These are phyloP conservation scores for Metarhizium guizhouense DNA, from an alignment of 2,329 filamentous ascomycete species.

Conservation along the genomic window DNA sequence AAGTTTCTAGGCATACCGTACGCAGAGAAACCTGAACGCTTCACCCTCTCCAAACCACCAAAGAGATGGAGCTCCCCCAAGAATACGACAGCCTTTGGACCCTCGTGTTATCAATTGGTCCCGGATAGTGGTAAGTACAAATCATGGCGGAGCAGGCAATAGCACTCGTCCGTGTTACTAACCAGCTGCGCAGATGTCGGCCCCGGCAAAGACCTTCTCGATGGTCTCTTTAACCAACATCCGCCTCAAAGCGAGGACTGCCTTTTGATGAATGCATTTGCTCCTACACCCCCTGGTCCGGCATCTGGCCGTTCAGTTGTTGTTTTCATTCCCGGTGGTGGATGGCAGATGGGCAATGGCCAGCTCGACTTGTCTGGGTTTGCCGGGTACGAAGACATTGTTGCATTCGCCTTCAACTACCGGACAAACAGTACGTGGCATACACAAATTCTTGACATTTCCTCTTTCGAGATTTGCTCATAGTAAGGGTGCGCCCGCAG, in stretches of 20 bases:
- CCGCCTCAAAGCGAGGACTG: slow-evolving; percentile 19
- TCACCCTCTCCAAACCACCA: slow-evolving; percentile 8
- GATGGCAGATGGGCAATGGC: slow-evolving; percentile 16
- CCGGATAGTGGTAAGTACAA: slow-evolving; percentile 8
- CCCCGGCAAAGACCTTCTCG: slow-evolving; percentile 10
- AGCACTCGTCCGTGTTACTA: background rate
- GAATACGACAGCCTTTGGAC: slow-evolving; percentile 9
- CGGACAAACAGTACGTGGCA: slow-evolving; percentile 14
- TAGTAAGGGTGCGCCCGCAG: too few species aligned
- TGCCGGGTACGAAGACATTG: slow-evolving; percentile 17
- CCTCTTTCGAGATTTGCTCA: too few species aligned
- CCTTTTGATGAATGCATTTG: slow-evolving; percentile 19
- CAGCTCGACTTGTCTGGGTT: slow-evolving; percentile 15
- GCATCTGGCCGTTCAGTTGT: slow-evolving; percentile 12
- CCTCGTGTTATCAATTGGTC: slow-evolving; percentile 12
- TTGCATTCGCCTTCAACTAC: slow-evolving; percentile 18
- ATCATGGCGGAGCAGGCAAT: background rate
- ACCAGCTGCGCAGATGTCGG: slow-evolving; percentile 11
- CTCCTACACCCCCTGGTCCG: slow-evolving; percentile 7
- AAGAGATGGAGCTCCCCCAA: slow-evolving; percentile 9
- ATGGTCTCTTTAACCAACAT: slow-evolving; percentile 12
- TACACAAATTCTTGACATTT: too few species aligned
- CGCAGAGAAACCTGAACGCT: slow-evolving; percentile 10
- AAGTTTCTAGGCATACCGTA: slow-evolving; percentile 16
- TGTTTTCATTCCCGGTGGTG: slow-evolving; percentile 18